Conservation (phyloP, 441 rosid species). For the Mallotus japonicus region DNA sequence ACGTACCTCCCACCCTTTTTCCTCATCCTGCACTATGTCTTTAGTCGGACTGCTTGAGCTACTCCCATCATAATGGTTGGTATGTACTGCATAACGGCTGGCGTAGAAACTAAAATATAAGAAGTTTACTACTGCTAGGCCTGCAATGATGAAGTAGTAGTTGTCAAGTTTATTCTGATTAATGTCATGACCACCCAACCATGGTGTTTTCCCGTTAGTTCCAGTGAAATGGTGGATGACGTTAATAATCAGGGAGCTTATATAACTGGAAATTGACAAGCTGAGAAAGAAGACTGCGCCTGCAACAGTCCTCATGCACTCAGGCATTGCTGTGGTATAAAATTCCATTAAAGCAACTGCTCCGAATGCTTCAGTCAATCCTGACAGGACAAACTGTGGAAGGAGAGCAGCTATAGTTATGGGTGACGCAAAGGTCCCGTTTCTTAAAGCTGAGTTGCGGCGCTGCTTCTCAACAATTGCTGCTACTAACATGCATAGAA, state of each 20-base stretch:
- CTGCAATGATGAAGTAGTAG: conserved; percentile 40
- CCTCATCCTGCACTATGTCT: conserved; percentile 13
- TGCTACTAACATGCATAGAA: conserved; percentile 39
- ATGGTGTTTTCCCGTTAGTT: conserved; percentile 25
- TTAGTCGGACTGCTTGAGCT: not conserved
- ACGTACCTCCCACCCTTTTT: not conserved
- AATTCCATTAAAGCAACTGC: conserved; percentile 60
- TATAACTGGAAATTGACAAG: conserved; percentile 39
- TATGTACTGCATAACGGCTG: conserved; percentile 12
- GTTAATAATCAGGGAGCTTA: conserved; percentile 37
- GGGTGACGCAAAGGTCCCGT: conserved; percentile 39
- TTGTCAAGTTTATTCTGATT: conserved; percentile 44
- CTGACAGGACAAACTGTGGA: conserved; percentile 52
- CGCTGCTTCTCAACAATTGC: conserved; percentile 45
- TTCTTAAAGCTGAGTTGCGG: conserved; percentile 36
- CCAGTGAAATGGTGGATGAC: conserved; percentile 23
- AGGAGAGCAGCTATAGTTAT: conserved; percentile 38
- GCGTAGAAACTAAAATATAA: conserved; percentile 44
- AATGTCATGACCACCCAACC: conserved; percentile 56
- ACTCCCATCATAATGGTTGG: not conserved
- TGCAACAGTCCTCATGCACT: conserved; percentile 52
- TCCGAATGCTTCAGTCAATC: conserved; percentile 51
- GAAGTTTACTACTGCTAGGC: conserved; percentile 31
- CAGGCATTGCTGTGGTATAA: conserved; percentile 39
- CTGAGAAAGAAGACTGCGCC: conserved; percentile 58